A percentile compares a stretch with the other conserved stretches of the same genome.
phyloP scores from a whole-genome alignment of 306 rosid species.

The Oxytropis ochrocephala region DNA sequence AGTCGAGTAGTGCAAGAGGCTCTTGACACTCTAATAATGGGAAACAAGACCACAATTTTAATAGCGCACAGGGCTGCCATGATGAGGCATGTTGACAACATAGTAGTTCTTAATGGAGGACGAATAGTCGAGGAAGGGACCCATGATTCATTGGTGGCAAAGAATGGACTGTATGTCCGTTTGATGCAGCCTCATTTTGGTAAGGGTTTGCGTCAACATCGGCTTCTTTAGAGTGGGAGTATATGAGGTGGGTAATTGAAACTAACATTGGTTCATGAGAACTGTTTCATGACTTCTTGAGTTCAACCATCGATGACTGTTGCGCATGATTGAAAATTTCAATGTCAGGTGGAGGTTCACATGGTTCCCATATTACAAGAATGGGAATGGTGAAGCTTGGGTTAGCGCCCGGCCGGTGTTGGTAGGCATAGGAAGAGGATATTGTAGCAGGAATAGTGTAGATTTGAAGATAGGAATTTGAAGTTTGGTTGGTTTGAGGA shows the following conservation, averaged over 20 bases:
- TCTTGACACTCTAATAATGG: constrained; percentile 95
- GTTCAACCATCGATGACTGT: constrained; percentile 29
- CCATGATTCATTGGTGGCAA: constrained; percentile 71
- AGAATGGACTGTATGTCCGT: constrained; percentile 87
- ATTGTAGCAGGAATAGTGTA: constrained; percentile 43
- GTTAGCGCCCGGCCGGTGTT: constrained; percentile 22
- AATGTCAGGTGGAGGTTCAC: constrained; percentile 27
- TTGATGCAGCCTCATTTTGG: constrained; percentile 99
- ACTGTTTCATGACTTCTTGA: constrained; percentile 34
- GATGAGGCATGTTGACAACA: constrained; percentile 98
- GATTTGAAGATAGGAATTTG: constrained; percentile 51
- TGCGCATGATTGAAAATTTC: constrained; percentile 24
- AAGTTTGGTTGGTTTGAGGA: constrained; percentile 43
- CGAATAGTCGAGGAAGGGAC: constrained; percentile 94
- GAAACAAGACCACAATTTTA: constrained; percentile 95
- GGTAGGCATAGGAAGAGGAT: constrained; percentile 39
- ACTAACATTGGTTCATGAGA: constrained; percentile 31
- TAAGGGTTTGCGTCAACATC: constrained; percentile 88
- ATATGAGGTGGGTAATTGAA: constrained; percentile 19
- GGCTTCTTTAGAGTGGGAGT: constrained; percentile 52
- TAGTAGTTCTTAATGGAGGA: constrained; percentile 98
- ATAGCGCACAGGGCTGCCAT: constrained; percentile 98
- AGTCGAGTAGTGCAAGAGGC: constrained; percentile 99
- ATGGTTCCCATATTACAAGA: constrained; percentile 22
- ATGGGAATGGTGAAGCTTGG: constrained; percentile 28